Percentiles rank a stretch among this genome's conserved stretches.
phyloP scores from a whole-genome alignment of 2,329 filamentous ascomycete genomes.

The Annulohypoxylon truncatum region DNA sequence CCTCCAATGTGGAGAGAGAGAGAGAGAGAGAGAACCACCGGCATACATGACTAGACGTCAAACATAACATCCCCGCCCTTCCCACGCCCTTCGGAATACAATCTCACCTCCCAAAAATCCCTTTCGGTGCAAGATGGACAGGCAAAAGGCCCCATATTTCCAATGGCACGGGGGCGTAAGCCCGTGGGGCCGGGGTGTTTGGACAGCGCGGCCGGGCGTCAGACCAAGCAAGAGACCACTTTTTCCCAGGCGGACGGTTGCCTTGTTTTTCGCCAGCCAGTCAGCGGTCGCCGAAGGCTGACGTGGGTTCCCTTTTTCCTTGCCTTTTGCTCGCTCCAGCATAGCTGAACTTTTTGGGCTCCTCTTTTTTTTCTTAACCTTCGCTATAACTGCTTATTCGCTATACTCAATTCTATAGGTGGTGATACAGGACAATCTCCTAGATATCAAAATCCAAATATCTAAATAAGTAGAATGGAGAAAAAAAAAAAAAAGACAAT shows the following conservation, averaged over 20 bases:
- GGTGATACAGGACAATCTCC: too few species aligned
- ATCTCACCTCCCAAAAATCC: not conserved
- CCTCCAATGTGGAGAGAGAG: not conserved
- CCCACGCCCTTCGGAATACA: not conserved
- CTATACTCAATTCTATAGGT: not conserved
- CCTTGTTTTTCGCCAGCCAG: not conserved
- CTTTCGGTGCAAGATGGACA: not conserved
- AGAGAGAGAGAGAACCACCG: too few species aligned
- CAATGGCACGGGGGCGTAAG: constrained; percentile 3
- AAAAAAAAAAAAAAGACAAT: not conserved
- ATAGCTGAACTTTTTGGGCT: not conserved
- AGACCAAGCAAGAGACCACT: not conserved
- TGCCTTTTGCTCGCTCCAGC: not conserved
- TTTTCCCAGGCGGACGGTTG: not conserved
- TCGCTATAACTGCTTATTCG: too few species aligned
- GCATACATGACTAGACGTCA: not conserved
- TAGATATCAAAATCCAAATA: not conserved
- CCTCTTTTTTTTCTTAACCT: too few species aligned
- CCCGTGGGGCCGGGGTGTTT: not conserved
- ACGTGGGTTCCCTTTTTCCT: not conserved
- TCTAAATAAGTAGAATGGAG: not conserved
- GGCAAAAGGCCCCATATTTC: not conserved
- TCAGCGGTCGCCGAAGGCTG: not conserved
- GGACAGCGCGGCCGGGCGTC: not conserved
- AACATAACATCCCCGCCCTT: not conserved